Conservation (phyloP, 106 monocot genomes). For the Allium fistulosum region DNA sequence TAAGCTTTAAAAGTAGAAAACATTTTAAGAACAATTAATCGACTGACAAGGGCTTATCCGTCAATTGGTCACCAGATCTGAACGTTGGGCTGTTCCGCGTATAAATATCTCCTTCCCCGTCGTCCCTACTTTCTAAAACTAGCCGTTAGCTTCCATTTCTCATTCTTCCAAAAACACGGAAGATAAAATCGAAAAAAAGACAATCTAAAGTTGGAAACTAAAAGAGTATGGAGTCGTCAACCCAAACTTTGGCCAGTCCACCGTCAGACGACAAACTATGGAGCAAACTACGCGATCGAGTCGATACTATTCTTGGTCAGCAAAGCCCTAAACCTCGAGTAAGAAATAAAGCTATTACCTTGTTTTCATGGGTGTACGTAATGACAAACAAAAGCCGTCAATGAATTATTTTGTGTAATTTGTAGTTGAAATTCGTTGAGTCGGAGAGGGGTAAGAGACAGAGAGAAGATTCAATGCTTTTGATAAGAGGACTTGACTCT, state of each 20-base stretch:
- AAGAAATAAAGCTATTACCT: no score
- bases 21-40: no score
- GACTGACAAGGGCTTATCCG: no score
- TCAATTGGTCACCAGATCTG: no score
- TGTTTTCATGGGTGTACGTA: no score
- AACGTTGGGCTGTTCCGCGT: no score
- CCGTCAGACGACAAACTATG: conserved; percentile 58
- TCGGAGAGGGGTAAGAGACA: conserved; percentile 41
- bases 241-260: conserved; percentile 38
- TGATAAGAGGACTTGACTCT: conserved; percentile 81
- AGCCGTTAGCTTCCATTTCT: conserved; percentile 25
- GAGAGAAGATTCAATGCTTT: conserved; percentile 68
- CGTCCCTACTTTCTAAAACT: conserved; percentile 1
- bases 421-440: conserved; percentile 25
- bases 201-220: not conserved
- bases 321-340: conserved; percentile 15
- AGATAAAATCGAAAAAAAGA: no score
- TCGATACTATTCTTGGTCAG: conserved; percentile 52
- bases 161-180: not conserved
- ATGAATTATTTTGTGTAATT: not conserved
- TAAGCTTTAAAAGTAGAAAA: no score
- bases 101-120: not conserved
- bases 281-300: conserved; percentile 53
- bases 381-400: no score
- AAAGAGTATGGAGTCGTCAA: conserved; percentile 17